Evolutionary conservation across 305 asterid genomes (phyloP).

Genomic region (Lippia alba): DNA sequence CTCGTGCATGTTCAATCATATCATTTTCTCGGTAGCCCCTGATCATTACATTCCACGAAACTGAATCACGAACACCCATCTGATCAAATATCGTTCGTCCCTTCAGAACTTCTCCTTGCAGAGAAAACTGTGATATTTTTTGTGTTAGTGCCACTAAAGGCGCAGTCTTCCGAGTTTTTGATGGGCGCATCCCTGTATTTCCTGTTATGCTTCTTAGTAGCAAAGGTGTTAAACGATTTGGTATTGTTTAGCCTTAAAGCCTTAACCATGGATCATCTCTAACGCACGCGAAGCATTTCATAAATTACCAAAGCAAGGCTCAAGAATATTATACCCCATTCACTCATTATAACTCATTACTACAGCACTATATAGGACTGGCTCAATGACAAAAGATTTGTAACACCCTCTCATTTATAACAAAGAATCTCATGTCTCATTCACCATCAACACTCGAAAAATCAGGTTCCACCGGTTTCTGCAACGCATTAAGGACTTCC

Average conservation of each 20-base stretch:
- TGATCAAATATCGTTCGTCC: constrained; percentile 31
- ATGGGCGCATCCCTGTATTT: background rate
- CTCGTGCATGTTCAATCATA: too few relatives aligned
- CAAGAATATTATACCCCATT: constrained; percentile 1
- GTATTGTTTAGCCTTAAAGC: background rate
- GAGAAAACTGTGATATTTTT: constrained; percentile 13
- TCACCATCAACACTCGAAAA: constrained; percentile 44
- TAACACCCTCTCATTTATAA: too few relatives aligned
- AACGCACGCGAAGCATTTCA: background rate
- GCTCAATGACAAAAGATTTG: background rate
- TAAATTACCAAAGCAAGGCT: constrained; percentile 14
- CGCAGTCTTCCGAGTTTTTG: background rate
- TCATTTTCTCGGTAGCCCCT: background rate
- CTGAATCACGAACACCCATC: constrained; percentile 28
- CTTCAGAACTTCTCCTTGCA: constrained; percentile 14
- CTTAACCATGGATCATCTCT: constrained; percentile 18
- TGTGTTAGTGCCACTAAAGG: constrained; percentile 1
- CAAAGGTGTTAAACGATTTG: background rate
- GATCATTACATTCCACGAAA: constrained; percentile 37
- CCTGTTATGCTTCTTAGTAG: background rate
- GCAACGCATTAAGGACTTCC: constrained; percentile 40
- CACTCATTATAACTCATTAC: background rate
- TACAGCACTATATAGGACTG: background rate
- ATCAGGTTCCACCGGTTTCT: constrained; percentile 72
- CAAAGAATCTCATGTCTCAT: constrained; percentile 5